Percentiles rank a stretch among this genome's conserved stretches.
Conservation (phyloP, 192 early-diverging fungal genomes). For the Coemansia brasiliensis region DNA sequence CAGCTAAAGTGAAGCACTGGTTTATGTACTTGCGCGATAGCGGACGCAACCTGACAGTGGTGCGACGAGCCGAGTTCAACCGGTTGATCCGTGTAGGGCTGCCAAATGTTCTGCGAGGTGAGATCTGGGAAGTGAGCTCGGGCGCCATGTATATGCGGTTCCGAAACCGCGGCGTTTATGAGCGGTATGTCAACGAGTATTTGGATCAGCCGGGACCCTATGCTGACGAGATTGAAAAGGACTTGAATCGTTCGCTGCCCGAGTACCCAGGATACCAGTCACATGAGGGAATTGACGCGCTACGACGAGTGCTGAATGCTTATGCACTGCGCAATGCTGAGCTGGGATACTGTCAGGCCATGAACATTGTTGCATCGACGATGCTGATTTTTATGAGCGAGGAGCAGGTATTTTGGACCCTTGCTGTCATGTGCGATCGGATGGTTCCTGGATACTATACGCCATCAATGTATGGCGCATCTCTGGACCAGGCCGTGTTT, state of each 20-base stretch:
- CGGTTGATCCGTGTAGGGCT: slow-evolving; percentile 89
- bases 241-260: slow-evolving; percentile 88
- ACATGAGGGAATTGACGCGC: slow-evolving; percentile 84
- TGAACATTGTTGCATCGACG: slow-evolving; percentile 97
- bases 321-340: slow-evolving; percentile 84
- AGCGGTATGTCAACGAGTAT: slow-evolving; percentile 58
- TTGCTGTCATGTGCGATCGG: slow-evolving; percentile 86
- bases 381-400: slow-evolving; percentile 92
- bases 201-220: slow-evolving; percentile 72
- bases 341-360: slow-evolving; percentile 99
- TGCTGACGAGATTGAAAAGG: slow-evolving; percentile 95
- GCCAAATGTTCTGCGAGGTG: slow-evolving; percentile 83
- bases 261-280: slow-evolving; percentile 93
- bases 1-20: slow-evolving; percentile 40
- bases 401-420: slow-evolving; percentile 96
- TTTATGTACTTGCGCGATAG: slow-evolving; percentile 59
- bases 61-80: slow-evolving; percentile 78
- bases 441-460: slow-evolving; percentile 96
- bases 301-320: slow-evolving; percentile 89
- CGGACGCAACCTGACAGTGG: slow-evolving; percentile 86
- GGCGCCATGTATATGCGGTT: slow-evolving; percentile 86
- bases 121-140: slow-evolving; percentile 91
- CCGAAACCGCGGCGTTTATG: slow-evolving; percentile 82
- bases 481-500: slow-evolving; percentile 94
- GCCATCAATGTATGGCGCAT: slow-evolving; percentile 97